These are phyloP conservation scores for Flaveria brownii DNA, from an alignment of 129 eudicot genomes.

Conservation along the genomic window DNA sequence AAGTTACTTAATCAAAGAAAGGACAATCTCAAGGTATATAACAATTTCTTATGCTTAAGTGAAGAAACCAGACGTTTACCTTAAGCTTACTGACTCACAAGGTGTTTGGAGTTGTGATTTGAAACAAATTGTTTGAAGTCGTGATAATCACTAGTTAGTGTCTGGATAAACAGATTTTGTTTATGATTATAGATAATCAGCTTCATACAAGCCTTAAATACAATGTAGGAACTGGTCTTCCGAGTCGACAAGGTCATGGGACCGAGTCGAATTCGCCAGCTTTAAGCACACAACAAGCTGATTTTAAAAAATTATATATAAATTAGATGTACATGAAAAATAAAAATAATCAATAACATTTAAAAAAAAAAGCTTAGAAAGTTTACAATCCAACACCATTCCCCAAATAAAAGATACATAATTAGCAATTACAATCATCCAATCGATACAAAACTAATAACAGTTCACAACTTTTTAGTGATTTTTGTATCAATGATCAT, in stretches of 20 bases:
- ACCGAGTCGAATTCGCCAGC: background rate
- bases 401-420: too few species aligned
- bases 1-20: constrained; percentile 76
- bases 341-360: background rate
- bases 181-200: background rate
- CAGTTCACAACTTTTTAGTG: background rate
- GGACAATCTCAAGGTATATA: constrained; percentile 59
- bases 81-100: background rate
- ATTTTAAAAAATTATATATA: background rate
- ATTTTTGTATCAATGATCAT: background rate
- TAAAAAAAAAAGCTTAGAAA: background rate
- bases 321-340: background rate
- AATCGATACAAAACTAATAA: background rate
- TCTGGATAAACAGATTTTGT: too few species aligned
- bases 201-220: background rate
- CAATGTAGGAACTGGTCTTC: background rate
- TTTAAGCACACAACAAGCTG: background rate
- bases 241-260: background rate
- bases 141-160: background rate
- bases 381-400: background rate
- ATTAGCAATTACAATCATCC: background rate
- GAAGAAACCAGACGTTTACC: background rate
- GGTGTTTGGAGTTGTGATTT: background rate
- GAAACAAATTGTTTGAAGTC: background rate
- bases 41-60: background rate